Base-by-base conservation (phyloP, 2,329 filamentous ascomycete species). In the Lachnellula occidentalis region DNA sequence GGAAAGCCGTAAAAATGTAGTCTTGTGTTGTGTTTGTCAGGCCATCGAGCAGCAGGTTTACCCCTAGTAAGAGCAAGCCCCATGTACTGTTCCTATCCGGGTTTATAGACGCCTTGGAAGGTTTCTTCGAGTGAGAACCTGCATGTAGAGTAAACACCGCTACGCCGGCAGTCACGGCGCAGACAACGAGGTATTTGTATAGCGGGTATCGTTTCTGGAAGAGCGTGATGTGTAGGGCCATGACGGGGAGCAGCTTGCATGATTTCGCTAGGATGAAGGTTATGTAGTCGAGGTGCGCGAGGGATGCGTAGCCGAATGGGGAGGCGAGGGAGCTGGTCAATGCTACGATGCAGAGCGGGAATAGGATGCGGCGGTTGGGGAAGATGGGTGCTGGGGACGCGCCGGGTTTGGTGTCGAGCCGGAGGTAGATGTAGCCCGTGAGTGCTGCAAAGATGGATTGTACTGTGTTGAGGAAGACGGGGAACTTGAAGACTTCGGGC, bases 231-330 rank as follows among this genome's bases (percentile, higher is more conserved):
- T 99, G 92, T 41, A 99, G 80, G 67, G 94, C 86, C 94, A 99
- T 97, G 67, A 99, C 94, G 2, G 94, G 94, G n/a, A 99, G 84
- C 19, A 99, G 81, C 76, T 99, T 99, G 86, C 94, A 99, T 65
- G 87, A 92, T 75, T 99, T 97, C 64, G 94, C 92, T 42, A 99
- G 87, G 64, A 96, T 89, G 74, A 95, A 97, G 31, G 94, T 96
- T 67, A 97, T 90, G 74, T 97, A 97, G 80, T 97, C 94, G 73
- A 97, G 91, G 71, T 97, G 91, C 37, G 87, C 85, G 49, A 97
- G 84, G 56, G 85, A 88, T 48, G 94, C 92, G 73, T 97, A 97
- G 64, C 92, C 94, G 68, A 96, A 96, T 2, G 92, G 92, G n/a
- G 87, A 91, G 39, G 92, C 91, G 50, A 97, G 86, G 4, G 90